phyloP scores from a whole-genome alignment of 352 stramenopile species.

The Phytophthora citricola region DNA sequence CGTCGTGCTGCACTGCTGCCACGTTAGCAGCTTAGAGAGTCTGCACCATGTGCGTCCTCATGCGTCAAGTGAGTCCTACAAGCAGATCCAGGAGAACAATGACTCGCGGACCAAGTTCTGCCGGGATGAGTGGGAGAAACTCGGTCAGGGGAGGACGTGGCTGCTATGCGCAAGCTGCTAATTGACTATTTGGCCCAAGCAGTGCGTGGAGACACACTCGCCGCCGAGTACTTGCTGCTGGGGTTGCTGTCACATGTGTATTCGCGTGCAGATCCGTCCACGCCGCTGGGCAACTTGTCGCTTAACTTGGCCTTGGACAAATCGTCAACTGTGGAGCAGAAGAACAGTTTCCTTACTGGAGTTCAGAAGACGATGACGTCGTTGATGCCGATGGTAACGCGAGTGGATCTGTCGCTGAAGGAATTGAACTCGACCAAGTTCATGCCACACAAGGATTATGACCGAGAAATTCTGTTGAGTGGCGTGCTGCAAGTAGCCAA shows the following conservation, averaged over 20 bases:
- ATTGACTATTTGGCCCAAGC: constrained; percentile 51
- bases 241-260: constrained; percentile 78
- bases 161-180: constrained; percentile 42
- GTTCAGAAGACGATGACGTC: constrained; percentile 43
- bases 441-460: constrained; percentile 82
- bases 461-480: constrained; percentile 58
- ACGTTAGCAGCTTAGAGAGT: constrained; percentile 40
- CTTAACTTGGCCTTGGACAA: constrained; percentile 64
- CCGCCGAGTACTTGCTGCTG: constrained; percentile 80
- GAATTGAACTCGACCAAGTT: constrained; percentile 68
- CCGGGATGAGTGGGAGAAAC: constrained; percentile 38
- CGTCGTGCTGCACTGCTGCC: constrained; percentile 75
- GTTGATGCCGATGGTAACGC: constrained; percentile 63
- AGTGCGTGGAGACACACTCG: constrained; percentile 52
- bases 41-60: constrained; percentile 66
- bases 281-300: constrained; percentile 74
- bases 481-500: constrained; percentile 72
- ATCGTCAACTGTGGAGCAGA: constrained; percentile 23
- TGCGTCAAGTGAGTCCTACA: constrained; percentile 39
- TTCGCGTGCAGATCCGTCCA: constrained; percentile 63
- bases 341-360: constrained; percentile 20
- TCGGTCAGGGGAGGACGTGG: constrained; percentile 26
- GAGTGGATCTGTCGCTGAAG: constrained; percentile 67
- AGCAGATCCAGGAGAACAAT: constrained; percentile 45
- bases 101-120: constrained; percentile 44